Conservation (phyloP, 2,329 filamentous ascomycete species). For the Nannizzia gypsea region DNA sequence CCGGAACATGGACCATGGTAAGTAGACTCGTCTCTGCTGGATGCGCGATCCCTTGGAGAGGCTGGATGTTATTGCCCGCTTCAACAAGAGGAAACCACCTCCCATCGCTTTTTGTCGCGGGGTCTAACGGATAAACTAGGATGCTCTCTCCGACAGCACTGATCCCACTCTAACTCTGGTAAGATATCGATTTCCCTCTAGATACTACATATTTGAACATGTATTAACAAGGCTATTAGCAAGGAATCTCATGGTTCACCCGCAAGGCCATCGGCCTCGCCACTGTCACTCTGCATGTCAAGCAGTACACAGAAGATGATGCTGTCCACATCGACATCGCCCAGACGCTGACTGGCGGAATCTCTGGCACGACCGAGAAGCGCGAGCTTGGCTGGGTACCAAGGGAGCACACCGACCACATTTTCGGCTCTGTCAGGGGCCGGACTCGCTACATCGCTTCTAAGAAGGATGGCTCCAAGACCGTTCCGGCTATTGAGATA, state of each 20-base stretch:
- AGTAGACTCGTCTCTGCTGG: constrained; percentile 16
- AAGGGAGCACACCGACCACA: constrained; percentile 61
- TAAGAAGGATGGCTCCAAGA: constrained; percentile 26
- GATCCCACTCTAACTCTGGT: constrained; percentile 57
- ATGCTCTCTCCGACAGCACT: constrained; percentile 58
- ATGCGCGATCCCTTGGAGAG: neutral
- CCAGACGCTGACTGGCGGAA: constrained; percentile 58
- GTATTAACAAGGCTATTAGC: constrained; percentile 26
- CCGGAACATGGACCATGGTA: constrained; percentile 60
- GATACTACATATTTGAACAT: neutral
- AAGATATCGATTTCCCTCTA: constrained; percentile 12
- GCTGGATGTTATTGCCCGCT: neutral
- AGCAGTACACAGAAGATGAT: constrained; percentile 39
- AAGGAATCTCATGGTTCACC: constrained; percentile 59
- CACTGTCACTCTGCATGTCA: constrained; percentile 54
- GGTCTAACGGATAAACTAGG: constrained; percentile 39
- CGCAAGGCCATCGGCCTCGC: constrained; percentile 62
- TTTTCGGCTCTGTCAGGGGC: constrained; percentile 63
- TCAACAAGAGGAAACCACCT: neutral
- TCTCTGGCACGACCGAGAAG: constrained; percentile 53
- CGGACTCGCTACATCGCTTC: constrained; percentile 41
- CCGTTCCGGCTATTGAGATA: constrained; percentile 26
- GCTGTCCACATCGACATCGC: constrained; percentile 57
- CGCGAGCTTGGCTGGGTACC: constrained; percentile 46
- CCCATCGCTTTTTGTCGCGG: neutral